A percentile compares a stretch with the other conserved stretches of the same genome.
phyloP scores from a whole-genome alignment of 345 rosid genomes.

The Cardamine resedifolia region DNA sequence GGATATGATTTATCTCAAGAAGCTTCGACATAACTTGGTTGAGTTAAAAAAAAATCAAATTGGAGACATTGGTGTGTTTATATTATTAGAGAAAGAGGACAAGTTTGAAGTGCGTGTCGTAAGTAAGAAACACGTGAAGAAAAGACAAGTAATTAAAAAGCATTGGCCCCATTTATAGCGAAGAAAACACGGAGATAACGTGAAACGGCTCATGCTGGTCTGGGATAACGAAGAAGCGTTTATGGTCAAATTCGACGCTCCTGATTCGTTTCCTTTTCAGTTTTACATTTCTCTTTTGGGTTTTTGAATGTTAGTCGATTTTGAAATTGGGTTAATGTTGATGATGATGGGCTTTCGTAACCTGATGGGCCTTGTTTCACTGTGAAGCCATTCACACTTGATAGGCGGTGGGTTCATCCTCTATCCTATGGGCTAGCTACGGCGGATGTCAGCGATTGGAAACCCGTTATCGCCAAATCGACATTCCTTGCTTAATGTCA shows the following conservation, averaged over 20 bases:
- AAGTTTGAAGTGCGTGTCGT: slow-evolving; percentile 11
- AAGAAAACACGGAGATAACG: slow-evolving; percentile 10
- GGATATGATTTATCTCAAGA: slow-evolving; percentile 6
- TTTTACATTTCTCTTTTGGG: background rate
- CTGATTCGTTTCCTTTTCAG: background rate
- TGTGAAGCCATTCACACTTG: background rate
- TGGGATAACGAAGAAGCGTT: background rate
- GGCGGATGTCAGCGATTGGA: too few species aligned
- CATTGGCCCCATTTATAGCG: slow-evolving; percentile 6
- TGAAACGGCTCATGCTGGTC: slow-evolving; percentile 13
- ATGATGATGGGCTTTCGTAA: background rate
- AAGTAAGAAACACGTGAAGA: slow-evolving; percentile 17
- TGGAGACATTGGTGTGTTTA: slow-evolving; percentile 6
- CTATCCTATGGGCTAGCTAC: too few species aligned
- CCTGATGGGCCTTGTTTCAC: background rate
- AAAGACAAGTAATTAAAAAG: background rate
- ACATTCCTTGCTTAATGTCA: too few species aligned
- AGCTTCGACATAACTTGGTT: slow-evolving; percentile 24
- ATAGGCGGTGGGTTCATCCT: too few species aligned
- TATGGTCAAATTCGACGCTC: background rate
- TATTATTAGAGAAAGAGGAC: background rate
- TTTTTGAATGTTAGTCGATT: background rate
- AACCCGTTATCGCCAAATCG: too few species aligned
- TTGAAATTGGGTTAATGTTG: background rate
- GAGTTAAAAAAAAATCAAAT: slow-evolving; percentile 3